phyloP scores from a whole-genome alignment of 148 eudicot species.

The Silene uniflora region DNA sequence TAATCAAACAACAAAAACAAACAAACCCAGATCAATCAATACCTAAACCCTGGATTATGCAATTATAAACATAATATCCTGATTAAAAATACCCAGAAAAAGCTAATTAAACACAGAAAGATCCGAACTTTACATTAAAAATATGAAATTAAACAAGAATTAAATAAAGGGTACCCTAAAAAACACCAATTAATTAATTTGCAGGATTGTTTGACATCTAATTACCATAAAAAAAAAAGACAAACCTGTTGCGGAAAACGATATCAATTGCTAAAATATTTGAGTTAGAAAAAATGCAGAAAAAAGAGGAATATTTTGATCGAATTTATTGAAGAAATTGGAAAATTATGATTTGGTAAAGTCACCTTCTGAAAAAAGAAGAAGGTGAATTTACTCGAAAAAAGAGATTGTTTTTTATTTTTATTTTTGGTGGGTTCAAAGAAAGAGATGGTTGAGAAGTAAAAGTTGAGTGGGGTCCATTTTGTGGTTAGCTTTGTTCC shows the following conservation, averaged over 20 bases:
- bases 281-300: background rate
- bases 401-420: conserved; percentile 6
- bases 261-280: background rate
- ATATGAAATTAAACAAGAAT: background rate
- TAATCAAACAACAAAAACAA: background rate
- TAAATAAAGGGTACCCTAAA: conserved; percentile 11
- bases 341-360: background rate
- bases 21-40: conserved; percentile 8
- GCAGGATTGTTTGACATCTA: background rate
- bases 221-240: background rate
- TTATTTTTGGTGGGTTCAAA: no score
- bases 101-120: background rate
- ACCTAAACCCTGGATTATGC: conserved; percentile 20
- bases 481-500: background rate
- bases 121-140: background rate
- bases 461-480: background rate
- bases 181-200: background rate
- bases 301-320: background rate
- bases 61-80: background rate
- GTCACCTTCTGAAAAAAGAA: background rate
- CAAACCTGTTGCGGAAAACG: background rate
- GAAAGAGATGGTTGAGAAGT: background rate
- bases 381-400: background rate
- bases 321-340: background rate
- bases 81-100: conserved; percentile 13